Evolutionary conservation across 805 yeast genomes (phyloP).

Genomic region (Metschnikowia henanensis): DNA sequence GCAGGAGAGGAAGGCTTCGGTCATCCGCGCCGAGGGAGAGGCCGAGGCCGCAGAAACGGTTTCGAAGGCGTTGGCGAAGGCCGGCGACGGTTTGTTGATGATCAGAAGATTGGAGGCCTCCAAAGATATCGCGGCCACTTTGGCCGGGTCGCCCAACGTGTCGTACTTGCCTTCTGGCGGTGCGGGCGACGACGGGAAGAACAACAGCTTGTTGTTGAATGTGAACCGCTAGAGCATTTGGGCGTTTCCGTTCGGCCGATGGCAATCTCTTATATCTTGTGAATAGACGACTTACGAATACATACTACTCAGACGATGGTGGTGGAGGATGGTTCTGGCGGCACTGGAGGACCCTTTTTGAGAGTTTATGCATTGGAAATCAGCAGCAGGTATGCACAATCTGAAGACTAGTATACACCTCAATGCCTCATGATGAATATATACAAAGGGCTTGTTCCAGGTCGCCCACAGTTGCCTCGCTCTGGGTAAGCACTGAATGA

Average conservation of each 20-base stretch:
- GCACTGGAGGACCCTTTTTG: no score
- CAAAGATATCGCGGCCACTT: slow-evolving; percentile 88
- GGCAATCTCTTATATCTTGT: slow-evolving; percentile 2
- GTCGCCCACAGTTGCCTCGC: no score
- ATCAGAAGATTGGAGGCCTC: slow-evolving; percentile 97
- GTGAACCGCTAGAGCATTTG: slow-evolving; percentile 54
- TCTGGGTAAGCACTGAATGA: no score
- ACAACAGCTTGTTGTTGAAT: slow-evolving; percentile 63
- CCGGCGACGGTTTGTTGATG: slow-evolving; percentile 93
- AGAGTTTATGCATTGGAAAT: no score
- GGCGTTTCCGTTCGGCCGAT: not conserved
- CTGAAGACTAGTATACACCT: no score
- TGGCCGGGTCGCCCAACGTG: slow-evolving; percentile 80
- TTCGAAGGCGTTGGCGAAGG: slow-evolving; percentile 87
- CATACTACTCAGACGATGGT: not conserved
- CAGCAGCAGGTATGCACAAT: no score
- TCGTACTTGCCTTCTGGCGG: slow-evolving; percentile 77
- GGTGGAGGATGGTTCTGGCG: no score
- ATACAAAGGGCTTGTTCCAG: no score
- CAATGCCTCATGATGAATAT: no score
- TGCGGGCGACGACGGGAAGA: slow-evolving; percentile 34
- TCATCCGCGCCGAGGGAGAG: slow-evolving; percentile 98
- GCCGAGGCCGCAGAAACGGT: slow-evolving; percentile 98
- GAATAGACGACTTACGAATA: slow-evolving; percentile 14
- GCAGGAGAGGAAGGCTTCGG: slow-evolving; percentile 93